These are phyloP conservation scores for Tarenaya hassleriana DNA, from an alignment of 345 rosid genomes.

Conservation along the genomic window DNA sequence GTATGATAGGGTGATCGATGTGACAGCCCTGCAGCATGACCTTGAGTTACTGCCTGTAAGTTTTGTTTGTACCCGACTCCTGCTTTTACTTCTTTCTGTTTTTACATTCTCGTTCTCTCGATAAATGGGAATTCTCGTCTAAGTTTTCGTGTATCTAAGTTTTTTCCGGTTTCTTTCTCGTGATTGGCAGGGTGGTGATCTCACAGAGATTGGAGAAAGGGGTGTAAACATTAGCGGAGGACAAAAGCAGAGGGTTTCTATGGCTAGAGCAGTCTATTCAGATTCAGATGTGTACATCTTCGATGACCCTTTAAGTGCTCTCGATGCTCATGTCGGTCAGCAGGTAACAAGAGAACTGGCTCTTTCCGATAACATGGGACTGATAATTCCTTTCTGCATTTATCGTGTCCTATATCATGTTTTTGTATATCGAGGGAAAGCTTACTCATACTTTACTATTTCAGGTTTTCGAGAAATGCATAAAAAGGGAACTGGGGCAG, in stretches of 20 bases:
- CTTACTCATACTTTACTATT: slow-evolving; percentile 16
- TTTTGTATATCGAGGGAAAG: slow-evolving; percentile 3
- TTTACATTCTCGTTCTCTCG: too few species aligned
- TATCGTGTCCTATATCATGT: background rate
- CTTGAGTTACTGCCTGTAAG: slow-evolving; percentile 90
- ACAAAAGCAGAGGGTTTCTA: slow-evolving; percentile 98
- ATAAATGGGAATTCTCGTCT: slow-evolving; percentile 1
- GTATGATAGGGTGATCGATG: slow-evolving; percentile 79
- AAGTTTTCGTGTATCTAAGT: slow-evolving; percentile 16
- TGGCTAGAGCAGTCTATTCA: slow-evolving; percentile 97
- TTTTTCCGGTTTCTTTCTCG: slow-evolving; percentile 23
- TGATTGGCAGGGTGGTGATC: slow-evolving; percentile 87
- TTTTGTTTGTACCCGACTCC: too few species aligned
- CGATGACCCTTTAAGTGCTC: slow-evolving; percentile 98
- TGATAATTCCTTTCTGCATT: background rate
- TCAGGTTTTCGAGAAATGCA: slow-evolving; percentile 93
- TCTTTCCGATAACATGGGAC: slow-evolving; percentile 10
- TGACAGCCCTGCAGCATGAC: slow-evolving; percentile 86
- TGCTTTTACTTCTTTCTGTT: too few species aligned
- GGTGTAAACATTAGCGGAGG: slow-evolving; percentile 99
- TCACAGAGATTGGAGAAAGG: slow-evolving; percentile 99
- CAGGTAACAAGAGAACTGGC: slow-evolving; percentile 45
- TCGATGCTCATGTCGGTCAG: slow-evolving; percentile 96
- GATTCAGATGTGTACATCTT: slow-evolving; percentile 85
- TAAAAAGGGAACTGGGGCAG: slow-evolving; percentile 67